Conservation (phyloP, 2,329 filamentous ascomycete species). For the Sporothrix humicola region DNA sequence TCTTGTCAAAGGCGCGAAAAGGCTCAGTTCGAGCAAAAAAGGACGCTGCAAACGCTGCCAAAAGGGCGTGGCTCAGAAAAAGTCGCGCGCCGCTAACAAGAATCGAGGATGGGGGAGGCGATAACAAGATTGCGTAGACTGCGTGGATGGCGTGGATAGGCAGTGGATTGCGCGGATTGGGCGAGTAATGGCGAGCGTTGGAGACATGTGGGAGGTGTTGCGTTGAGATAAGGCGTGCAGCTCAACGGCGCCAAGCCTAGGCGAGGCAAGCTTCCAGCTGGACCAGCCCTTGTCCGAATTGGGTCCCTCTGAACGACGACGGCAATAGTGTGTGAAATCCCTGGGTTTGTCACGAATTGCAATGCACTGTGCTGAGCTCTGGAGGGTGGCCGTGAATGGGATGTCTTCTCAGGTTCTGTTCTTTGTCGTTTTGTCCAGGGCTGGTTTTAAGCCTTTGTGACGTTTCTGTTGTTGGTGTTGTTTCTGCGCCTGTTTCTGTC, state of each 20-base stretch:
- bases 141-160: constrained; percentile 1
- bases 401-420: neutral
- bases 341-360: too few relatives aligned
- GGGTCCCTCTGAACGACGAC: neutral
- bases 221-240: constrained; percentile 30
- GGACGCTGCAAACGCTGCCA: neutral
- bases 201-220: constrained; percentile 33
- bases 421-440: neutral
- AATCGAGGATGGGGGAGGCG: constrained; percentile 30
- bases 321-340: neutral
- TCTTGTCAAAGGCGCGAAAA: neutral
- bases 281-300: constrained; percentile 18
- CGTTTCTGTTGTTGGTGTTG: neutral
- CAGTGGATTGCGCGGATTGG: constrained; percentile 31
- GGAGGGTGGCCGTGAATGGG: neutral
- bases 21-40: neutral
- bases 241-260: constrained; percentile 9
- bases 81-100: constrained; percentile 28
- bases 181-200: constrained; percentile 32
- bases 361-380: neutral
- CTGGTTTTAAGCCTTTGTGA: neutral
- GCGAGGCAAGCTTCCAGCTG: constrained; percentile 4
- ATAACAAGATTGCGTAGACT: constrained; percentile 30
- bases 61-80: constrained; percentile 11
- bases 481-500: neutral